These are phyloP conservation scores for Leccinum arenicola DNA, from an alignment of 768 basidiomycete species.

Conservation along the genomic window DNA sequence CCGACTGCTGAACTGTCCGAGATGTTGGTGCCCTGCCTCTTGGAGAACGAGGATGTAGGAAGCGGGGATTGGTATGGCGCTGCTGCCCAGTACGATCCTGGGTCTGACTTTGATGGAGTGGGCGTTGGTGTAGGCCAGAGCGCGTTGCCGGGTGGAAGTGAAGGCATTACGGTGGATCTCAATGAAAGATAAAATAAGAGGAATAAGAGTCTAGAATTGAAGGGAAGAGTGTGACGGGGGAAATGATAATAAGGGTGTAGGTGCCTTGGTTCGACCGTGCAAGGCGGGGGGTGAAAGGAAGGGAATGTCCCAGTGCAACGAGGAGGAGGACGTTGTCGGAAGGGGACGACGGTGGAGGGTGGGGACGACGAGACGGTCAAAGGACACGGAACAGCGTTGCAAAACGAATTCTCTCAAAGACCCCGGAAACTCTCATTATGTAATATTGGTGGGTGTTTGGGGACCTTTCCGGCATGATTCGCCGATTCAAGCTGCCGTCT, in stretches of 20 bases:
- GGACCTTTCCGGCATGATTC: conserved; percentile 3
- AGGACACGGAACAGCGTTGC: conserved; percentile 32
- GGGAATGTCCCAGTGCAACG: conserved; percentile 22
- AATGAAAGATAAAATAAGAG: conserved; percentile 21
- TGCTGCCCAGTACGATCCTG: conserved; percentile 33
- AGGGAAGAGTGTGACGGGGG: conserved; percentile 22
- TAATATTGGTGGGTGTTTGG: conserved; percentile 21
- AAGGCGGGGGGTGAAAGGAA: conserved; percentile 31
- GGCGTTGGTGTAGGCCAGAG: conserved; percentile 48
- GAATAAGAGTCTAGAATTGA: conserved; percentile 22
- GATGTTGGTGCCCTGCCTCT: conserved; percentile 26
- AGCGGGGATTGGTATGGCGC: conserved; percentile 31
- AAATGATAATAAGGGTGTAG: conserved; percentile 6
- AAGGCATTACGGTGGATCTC: conserved; percentile 35
- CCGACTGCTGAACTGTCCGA: conserved; percentile 25
- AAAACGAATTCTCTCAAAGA: conserved; percentile 37
- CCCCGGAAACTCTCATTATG: conserved; percentile 22
- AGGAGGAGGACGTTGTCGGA: conserved; percentile 21
- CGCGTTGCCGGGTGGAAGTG: conserved; percentile 30
- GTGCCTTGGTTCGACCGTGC: conserved; percentile 5
- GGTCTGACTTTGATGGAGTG: conserved; percentile 24
- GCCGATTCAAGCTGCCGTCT: background rate
- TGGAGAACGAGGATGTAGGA: conserved; percentile 7
- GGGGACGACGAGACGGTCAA: conserved; percentile 30
- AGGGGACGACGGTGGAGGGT: conserved; percentile 25